Percentiles rank a stretch among this genome's conserved stretches.
These are phyloP conservation scores for Shiraia sp. DNA, from an alignment of 2,329 filamentous ascomycete genomes.

Conservation along the genomic window DNA sequence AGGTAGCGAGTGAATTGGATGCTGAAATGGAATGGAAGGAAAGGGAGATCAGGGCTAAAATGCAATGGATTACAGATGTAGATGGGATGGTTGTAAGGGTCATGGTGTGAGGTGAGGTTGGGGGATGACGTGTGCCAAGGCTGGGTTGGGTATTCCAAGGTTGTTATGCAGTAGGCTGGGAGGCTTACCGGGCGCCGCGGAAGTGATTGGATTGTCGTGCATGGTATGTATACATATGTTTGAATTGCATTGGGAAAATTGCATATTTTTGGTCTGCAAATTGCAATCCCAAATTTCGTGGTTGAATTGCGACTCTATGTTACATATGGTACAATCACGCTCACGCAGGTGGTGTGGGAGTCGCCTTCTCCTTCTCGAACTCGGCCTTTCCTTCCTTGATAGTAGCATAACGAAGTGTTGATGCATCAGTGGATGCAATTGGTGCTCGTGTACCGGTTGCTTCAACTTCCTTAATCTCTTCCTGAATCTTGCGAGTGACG, in stretches of 20 bases:
- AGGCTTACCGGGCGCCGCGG: no score
- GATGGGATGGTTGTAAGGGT: neutral
- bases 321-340: slow-evolving; percentile 15
- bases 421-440: slow-evolving; percentile 16
- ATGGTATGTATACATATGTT: no score
- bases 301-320: slow-evolving; percentile 1
- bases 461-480: slow-evolving; percentile 41
- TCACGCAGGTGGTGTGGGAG: slow-evolving; percentile 7
- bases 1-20: no score
- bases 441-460: slow-evolving; percentile 19
- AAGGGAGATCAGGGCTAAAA: no score
- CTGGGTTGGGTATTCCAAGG: slow-evolving; percentile 10
- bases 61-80: no score
- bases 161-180: slow-evolving; percentile 1
- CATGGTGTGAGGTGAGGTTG: slow-evolving; percentile 2
- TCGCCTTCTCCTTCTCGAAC: slow-evolving; percentile 19
- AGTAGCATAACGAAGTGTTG: slow-evolving; percentile 28
- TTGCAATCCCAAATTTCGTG: no score
- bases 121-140: slow-evolving; percentile 17
- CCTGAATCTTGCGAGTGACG: slow-evolving; percentile 37
- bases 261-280: no score
- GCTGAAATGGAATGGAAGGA: no score
- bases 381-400: slow-evolving; percentile 33
- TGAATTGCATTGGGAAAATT: no score
- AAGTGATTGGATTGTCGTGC: no score